A percentile compares a stretch with the other conserved stretches of the same genome.
Conservation (phyloP, 106 monocot genomes). For the Acorus calamus region DNA sequence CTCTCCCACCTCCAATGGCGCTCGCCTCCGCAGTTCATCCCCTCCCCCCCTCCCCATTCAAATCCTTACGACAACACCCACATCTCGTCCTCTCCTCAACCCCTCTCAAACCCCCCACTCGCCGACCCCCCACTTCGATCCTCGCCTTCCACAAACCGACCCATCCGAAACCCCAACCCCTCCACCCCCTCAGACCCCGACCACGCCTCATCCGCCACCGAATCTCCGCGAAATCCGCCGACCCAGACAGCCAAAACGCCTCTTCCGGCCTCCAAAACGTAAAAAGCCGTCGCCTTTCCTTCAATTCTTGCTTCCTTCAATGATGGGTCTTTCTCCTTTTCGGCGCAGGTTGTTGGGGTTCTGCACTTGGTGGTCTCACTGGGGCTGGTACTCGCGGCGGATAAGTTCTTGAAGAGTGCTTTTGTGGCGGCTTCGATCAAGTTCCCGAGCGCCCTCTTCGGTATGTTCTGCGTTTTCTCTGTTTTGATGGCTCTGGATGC, state of each 20-base stretch:
- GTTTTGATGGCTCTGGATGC: conserved; percentile 50
- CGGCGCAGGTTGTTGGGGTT: conserved; percentile 33
- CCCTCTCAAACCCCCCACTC: no score
- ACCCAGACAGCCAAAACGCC: conserved; percentile 15
- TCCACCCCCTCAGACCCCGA: no score
- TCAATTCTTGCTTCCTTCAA: background rate
- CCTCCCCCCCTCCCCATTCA: no score
- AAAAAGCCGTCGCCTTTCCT: background rate
- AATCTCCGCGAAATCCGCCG: conserved; percentile 15
- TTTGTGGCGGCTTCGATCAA: conserved; percentile 74
- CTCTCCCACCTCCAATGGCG: no score
- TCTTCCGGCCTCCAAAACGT: conserved; percentile 24
- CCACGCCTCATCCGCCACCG: background rate
- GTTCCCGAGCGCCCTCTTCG: conserved; percentile 91
- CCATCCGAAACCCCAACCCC: no score
- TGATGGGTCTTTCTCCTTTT: background rate
- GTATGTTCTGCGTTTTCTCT: conserved; percentile 93
- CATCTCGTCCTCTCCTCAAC: no score
- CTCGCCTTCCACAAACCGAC: no score
- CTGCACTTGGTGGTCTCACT: conserved; percentile 72
- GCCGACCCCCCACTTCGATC: no score
- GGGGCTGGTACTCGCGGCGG: conserved; percentile 56
- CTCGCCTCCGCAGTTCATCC: no score
- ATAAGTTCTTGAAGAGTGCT: conserved; percentile 58
- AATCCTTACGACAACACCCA: no score